Evolutionary conservation across 371 early-diverging fungal species (phyloP), one percentile per base, ranked within the genome.

Genomic region (Mortierella sp.): DNA sequence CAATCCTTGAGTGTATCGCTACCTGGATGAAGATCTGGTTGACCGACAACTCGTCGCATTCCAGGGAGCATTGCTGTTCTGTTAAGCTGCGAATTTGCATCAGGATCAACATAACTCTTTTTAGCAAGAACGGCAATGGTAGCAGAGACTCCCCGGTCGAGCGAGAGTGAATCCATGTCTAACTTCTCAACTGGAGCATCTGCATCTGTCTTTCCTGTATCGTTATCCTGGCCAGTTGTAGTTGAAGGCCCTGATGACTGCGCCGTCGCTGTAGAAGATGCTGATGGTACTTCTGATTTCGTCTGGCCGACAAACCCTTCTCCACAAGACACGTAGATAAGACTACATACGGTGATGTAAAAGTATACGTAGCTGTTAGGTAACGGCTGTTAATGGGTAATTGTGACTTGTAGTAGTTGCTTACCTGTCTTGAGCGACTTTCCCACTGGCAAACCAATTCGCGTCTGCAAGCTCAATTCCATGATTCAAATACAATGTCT

Each of bases 1-100:
- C 13, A 2, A 32, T 15, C 11, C 13, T 55, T 32, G 55, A 8
- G n/a, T 11, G 47, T n/a, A 45, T 24, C 9, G 4, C 61, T 77
- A 67, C 90, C 90, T 38, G 86, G 84, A 68, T 89, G 89, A 28
- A 89, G 80, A 67, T 89, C 90, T 0, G 90, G 89, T 73, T 87
- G 87, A 21, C 90, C 90, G 22, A 86, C 67, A 24, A 82, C 86
- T 48, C 71, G 65, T 8, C 72, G 62, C 77, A 87, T 77, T 32
- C 85, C 85, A 8, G 77, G 76, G 3, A 88, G 58, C 58, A 61
- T 75, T 21, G 84, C 77, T 1, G 84, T 83, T n/a, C 63, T 59
- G 58, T 86, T 68, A 24, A 87, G 79, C 41, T 88, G 88, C 1
- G 63, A 40, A 16, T 84, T 65, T 6, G 87, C 88, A 3, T 81